Base-by-base conservation (phyloP, 805 yeast genomes). In the Monosporozyma aerobia region DNA sequence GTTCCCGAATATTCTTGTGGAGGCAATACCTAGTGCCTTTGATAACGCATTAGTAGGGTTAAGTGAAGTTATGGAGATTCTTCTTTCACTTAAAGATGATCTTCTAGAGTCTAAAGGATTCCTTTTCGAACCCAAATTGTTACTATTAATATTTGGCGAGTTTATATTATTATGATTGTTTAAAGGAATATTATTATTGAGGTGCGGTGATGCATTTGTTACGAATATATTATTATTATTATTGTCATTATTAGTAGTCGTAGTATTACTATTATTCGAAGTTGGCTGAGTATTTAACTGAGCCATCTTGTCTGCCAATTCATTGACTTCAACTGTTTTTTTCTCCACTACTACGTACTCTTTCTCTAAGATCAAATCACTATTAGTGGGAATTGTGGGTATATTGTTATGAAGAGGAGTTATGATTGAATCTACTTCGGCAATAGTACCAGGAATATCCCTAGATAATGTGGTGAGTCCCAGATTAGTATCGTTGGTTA, bases 281-380 rank as follows among this genome's bases (percentile, higher is more conserved):
- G 33, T 37, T 37, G 48, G 44, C 10, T 29, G 44, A 13, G 57
- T 48, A 5, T 60, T 61, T 13, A 60, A 49, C 46, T 60, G 60
- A 3, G 88, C 90, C 50, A 92, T 72, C 65, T 90, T 97, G 68
- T 92, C 98, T 2, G 99, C 99, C 53, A 94, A 75, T 2, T 96
- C 92, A 71, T 92, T 92, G 8, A 92, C 95, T 65, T 94, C 98
- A 3, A 92, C 97, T 0, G 94, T 88, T 49, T 95, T 79, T 67
- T 92, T 94, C 67, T 92, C 98, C 30, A 92, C 90, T 41, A 92
- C 95, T 35, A 92, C 98, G 61, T 92, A 92, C 62, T 90, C 97
- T 58, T 81, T 83, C 60, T 89, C 96, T 53, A 82, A 71, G 27
- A 77, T 74, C 23, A 77, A 63, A 51, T 82, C 86, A 40, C 53